Evolutionary conservation across 345 rosid genomes (phyloP), one percentile per base, ranked within the genome.

Genomic region (Citrus mangshanensis): DNA sequence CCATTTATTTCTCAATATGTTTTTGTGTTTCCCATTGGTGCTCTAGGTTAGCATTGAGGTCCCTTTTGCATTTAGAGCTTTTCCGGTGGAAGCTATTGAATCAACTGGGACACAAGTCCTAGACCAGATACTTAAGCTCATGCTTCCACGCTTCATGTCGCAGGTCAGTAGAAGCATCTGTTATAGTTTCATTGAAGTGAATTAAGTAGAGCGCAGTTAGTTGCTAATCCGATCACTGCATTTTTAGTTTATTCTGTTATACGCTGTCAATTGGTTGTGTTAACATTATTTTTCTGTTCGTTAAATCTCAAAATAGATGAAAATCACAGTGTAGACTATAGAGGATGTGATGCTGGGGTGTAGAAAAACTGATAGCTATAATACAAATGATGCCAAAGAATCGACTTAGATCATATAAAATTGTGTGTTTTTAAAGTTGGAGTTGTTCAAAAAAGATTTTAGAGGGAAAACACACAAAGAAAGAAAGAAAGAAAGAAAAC

Each of bases 61-160:
- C 58, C 98, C 98, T 78, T 85, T 88, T 82, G 92, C 97, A 24
- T 91, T 95, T 87, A 85, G 86, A 81, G 87, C 87, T 27, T 79
- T 95, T 82, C 98, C 97, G 5, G 87, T 84, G 71, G 86, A 83
- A 86, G 92, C 91, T 9, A 84, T 95, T 75, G 98, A 95, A 79
- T 85, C 95, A 54, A 89, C 92, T 37, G 98, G 98, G 80, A 83
- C 92, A 30, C 93, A 88, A 81, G 86, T 95, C 80, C 97, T 95
- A 59, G 89, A 89, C 38, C 98, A 95, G 78, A 88, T 92, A 81
- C 91, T 95, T 68, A 87, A 80, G 76, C 84, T 93, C 46, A 93
- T 91, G 96, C 94, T 95, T 81, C 99, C 99, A 0, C 96, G 97
- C 77, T 92, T 95, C 81, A 89, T 92, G 93, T 90, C 91, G 34